Conservation (phyloP, 164 flowering plant species). For the Nymphaea thermarum region DNA sequence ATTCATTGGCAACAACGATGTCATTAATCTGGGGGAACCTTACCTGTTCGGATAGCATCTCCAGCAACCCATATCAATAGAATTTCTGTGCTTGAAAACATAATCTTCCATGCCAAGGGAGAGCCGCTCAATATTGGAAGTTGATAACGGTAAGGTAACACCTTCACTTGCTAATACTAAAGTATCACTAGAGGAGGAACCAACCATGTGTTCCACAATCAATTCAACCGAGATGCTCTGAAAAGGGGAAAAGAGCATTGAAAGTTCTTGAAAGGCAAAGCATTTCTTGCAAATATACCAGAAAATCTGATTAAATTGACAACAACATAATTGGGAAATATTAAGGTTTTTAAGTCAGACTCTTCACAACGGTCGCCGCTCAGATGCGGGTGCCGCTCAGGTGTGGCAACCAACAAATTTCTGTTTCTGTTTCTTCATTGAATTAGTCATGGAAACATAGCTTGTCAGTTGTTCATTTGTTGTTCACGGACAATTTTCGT, state of each 20-base stretch:
- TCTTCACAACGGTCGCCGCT: no score
- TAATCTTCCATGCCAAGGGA: conserved; percentile 52
- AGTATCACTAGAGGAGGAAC: conserved; percentile 20
- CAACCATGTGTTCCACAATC: conserved; percentile 22
- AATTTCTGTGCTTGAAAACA: conserved; percentile 53
- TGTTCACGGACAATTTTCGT: no score
- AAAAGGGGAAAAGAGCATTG: not conserved
- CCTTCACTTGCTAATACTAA: conserved; percentile 29
- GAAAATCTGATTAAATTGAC: no score
- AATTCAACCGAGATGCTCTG: conserved; percentile 60
- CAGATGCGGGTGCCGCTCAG: not conserved
- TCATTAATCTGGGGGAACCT: conserved; percentile 2
- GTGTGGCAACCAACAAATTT: no score
- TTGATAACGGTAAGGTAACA: conserved; percentile 12
- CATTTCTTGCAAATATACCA: no score
- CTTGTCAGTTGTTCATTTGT: no score
- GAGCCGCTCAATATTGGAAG: conserved; percentile 39
- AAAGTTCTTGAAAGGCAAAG: no score
- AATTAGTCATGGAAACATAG: no score
- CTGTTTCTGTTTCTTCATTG: no score
- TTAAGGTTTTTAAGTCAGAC: no score
- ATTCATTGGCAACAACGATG: no score
- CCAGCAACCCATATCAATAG: conserved; percentile 24
- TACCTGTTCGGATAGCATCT: conserved; percentile 47
- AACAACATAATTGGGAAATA: no score